A percentile compares a stretch with the other conserved stretches of the same genome.
Evolutionary conservation across 2,329 filamentous ascomycete species (phyloP).

Genomic region (Arthrinium phaeospermum): DNA sequence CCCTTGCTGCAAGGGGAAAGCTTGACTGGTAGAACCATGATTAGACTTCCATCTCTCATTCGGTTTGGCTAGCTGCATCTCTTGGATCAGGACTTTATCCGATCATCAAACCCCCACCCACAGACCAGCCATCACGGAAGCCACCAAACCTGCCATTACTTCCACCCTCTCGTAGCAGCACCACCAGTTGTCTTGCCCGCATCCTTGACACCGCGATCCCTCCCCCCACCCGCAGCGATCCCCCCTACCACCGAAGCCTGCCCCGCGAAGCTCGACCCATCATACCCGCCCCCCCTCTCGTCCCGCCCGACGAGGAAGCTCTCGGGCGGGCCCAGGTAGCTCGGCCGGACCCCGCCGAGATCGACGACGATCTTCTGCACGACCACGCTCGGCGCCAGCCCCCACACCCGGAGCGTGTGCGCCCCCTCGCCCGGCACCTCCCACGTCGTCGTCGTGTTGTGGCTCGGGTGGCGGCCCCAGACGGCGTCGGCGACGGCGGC

Average conservation of each 20-base stretch:
- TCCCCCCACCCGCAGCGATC: not conserved
- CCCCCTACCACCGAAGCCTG: conserved; percentile 21
- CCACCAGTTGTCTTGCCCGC: not conserved
- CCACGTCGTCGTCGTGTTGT: conserved; percentile 53
- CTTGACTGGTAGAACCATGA: not conserved
- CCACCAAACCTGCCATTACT: not conserved
- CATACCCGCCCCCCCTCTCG: conserved; percentile 43
- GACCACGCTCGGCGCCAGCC: conserved; percentile 56
- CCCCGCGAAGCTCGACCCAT: conserved; percentile 45
- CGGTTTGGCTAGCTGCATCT: not conserved
- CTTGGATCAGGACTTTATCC: not conserved
- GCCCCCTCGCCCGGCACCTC: conserved; percentile 47
- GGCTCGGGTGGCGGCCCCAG: conserved; percentile 49
- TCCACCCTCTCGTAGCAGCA: no score
- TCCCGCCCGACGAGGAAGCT: conserved; percentile 54
- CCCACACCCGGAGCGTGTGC: conserved; percentile 58
- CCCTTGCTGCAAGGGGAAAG: not conserved
- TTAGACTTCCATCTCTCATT: not conserved
- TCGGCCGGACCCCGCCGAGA: conserved; percentile 58
- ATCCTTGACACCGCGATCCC: not conserved
- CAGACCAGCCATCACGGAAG: not conserved
- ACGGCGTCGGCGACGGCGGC: conserved; percentile 50
- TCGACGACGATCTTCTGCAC: conserved; percentile 63
- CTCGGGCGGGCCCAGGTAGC: conserved; percentile 63
- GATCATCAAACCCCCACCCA: not conserved